Base-by-base conservation (phyloP, 1,139 yeast species). In the Sporopachydermia cereana region DNA sequence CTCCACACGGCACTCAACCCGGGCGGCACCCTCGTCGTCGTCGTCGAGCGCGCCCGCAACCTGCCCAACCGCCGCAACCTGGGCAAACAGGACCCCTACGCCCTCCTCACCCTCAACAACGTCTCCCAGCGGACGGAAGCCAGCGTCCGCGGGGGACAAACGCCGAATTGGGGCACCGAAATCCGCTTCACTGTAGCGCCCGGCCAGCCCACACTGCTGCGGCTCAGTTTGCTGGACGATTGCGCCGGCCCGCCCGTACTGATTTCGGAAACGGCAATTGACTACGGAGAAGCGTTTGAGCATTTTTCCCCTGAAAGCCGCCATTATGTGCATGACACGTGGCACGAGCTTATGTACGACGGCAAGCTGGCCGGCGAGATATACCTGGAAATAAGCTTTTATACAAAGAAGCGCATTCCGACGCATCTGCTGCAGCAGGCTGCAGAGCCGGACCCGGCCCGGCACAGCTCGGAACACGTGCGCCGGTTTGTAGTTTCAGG, bases 41-140 rank as follows among this genome's bases (percentile, higher is more conserved):
- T 34, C 22, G n/a, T 34, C n/a, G 9, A 12, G 20, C 22, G 22
- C 9, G 39, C 39, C n/a, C 39, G 39, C 20, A 91, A 88, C 58
- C 71, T 88, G 42, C 93, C 95, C 16, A 89, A 88, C 60, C 66
- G 89, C 49, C 69, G 91, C 41, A 84, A 80, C 48, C 66, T 86
- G 34, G 96, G 91, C 53, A 88, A 88, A 56, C 96, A 88, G 61
- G 81, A 85, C 50, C 96, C 96, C 0, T 86, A 84, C 62, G 82
- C 85, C 44, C 77, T 89, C 12, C 71, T 84, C 16, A 67, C 96
- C 48, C 69, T 88, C 2, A 94, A 89, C n/a, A 83, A 84, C 46
- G 74, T 74, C 49, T 91, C 93, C 21, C 75, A 81, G 52, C 76
- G 83, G 52, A 84, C 95, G 0, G 78, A 77, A 24, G 69, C 84